Evolutionary conservation across 2,329 filamentous ascomycete genomes (phyloP).

Genomic region (Elsinoe ampelina): DNA sequence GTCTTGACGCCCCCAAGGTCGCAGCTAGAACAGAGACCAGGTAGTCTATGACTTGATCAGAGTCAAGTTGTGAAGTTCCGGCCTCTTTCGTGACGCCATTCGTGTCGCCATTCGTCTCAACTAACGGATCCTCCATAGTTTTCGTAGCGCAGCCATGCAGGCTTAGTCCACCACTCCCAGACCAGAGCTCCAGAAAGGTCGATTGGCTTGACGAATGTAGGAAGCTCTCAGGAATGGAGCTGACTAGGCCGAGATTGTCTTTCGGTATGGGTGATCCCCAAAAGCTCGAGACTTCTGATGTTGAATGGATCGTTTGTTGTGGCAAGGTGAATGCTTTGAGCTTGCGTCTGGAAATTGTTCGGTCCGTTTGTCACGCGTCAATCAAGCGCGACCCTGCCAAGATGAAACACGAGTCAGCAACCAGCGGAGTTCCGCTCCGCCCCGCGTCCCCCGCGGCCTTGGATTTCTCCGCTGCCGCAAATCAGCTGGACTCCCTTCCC

Average conservation of each 20-base stretch:
- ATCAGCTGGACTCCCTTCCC: no score
- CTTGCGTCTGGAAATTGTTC: slow-evolving; percentile 3
- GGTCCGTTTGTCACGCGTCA: slow-evolving; percentile 1
- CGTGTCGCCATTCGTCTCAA: slow-evolving; percentile 26
- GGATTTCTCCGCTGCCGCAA: no score
- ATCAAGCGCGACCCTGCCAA: background rate
- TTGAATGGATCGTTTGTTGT: background rate
- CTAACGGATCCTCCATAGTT: slow-evolving; percentile 31
- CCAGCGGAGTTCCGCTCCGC: no score
- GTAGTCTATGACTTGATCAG: slow-evolving; percentile 40
- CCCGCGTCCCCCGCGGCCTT: no score
- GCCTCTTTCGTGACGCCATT: slow-evolving; percentile 24
- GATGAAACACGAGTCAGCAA: no score
- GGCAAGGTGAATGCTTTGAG: background rate
- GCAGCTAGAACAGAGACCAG: slow-evolving; percentile 39
- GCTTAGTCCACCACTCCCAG: background rate
- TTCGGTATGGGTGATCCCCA: background rate
- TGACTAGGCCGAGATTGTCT: background rate
- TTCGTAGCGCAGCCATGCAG: slow-evolving; percentile 4
- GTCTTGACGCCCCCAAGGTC: slow-evolving; percentile 45
- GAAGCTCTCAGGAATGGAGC: background rate
- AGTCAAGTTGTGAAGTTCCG: slow-evolving; percentile 30
- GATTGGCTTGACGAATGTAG: background rate
- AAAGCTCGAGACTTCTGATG: background rate
- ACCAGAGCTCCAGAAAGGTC: background rate